Conservation (phyloP, 208 protist genomes). For the Hexamita inflata region DNA sequence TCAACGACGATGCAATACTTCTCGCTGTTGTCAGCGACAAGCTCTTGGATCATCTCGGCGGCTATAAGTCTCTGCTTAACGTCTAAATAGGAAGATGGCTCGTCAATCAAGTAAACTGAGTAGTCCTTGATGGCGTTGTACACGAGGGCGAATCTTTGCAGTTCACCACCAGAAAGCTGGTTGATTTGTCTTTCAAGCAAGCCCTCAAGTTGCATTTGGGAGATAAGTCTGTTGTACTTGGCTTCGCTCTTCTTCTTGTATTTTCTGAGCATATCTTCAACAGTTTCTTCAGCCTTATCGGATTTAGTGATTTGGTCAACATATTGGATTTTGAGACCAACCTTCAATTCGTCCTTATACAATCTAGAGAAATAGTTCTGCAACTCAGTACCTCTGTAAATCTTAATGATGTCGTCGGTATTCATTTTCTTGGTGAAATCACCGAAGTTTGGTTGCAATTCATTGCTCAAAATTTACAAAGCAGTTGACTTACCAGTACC, state of each 20-base stretch:
- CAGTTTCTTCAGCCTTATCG: constrained; percentile 66
- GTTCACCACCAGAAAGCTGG: constrained; percentile 94
- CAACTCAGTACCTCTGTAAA: constrained; percentile 95
- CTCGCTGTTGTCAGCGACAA: constrained; percentile 52
- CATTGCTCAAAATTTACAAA: constrained; percentile 88
- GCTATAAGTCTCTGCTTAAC: constrained; percentile 93
- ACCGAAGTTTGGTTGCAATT: constrained; percentile 96
- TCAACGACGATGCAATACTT: constrained; percentile 94
- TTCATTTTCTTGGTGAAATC: constrained; percentile 68
- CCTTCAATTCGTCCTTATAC: constrained; percentile 86
- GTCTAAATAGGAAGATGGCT: constrained; percentile 98
- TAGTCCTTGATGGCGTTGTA: constrained; percentile 60
- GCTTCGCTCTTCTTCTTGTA: constrained; percentile 60
- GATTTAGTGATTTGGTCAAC: constrained; percentile 93
- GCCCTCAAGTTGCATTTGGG: constrained; percentile 68
- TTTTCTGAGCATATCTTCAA: constrained; percentile 64
- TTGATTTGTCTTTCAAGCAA: constrained; percentile 74
- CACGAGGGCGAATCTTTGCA: constrained; percentile 97
- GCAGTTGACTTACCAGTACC: constrained; percentile 99
- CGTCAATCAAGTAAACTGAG: constrained; percentile 98
- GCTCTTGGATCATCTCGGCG: constrained; percentile 76
- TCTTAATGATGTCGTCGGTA: constrained; percentile 88
- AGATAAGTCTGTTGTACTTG: constrained; percentile 58
- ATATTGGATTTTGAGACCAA: constrained; percentile 96
- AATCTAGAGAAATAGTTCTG: constrained; percentile 94